Base-by-base conservation (phyloP, 768 basidiomycete species). In the Kwoniella botswanensis region DNA sequence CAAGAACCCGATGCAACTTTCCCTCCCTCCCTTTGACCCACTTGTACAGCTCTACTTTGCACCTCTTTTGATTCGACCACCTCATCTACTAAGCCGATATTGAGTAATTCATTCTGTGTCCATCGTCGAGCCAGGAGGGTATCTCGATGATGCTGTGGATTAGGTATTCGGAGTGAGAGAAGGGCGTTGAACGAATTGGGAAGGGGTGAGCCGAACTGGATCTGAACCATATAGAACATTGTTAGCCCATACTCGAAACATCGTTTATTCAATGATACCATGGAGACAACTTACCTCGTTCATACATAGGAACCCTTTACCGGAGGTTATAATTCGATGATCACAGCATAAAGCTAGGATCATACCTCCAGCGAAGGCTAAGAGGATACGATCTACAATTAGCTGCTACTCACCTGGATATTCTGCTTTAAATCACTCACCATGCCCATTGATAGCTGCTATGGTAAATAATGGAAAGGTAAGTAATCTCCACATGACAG, bases 271-370 rank as follows among this genome's bases (percentile, higher is more conserved):
- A 13, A 1, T 35, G 56, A 21, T 18, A 15, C 15, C 21, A 17
- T 18, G 46, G 12, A 17, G 12, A 18, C 10, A 9, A 79, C 79
- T 63, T 65, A 92, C 91, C 86, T 96, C 94, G 79, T 96, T 98
- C 94, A 97, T 96, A 81, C 90, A 92, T 63, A 92, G 84, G 91
- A 93, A 94, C 1, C 91, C 90, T 77, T 90, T 89, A 17, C 91
- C 93, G 74, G 92, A 90, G 15, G 89, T 92, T 90, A 95, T 94
- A 66, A 96, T 87, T 52, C 94, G 88, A 84, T 92, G 94, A 83
- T 97, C 94, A 81, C 93, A 95, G 3, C 87, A 88, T 60, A 97
- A 83, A 2, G 93, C 87, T 15, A 95, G 84, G 82, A 93, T 89
- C 78, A 93, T 88, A 15, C 89, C 93, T 12, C 87, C 94, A 4